Conservation (phyloP, 345 rosid genomes). For the rapeseed (Brassica napus) region Da-Ae NC_063439.1:4862001-4862500, state of each 20-base stretch:
- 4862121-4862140: constrained; percentile 90
- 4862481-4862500: background rate
- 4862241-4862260: constrained; percentile 78
- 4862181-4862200: background rate
- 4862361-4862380: constrained; percentile 87
- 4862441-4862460: background rate
- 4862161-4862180: background rate
- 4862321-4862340: constrained; percentile 68
- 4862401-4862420: constrained; percentile 92
- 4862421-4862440: constrained; percentile 98
- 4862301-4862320: constrained; percentile 69
- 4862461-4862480: background rate
- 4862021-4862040: constrained; percentile 93
- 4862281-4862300: constrained; percentile 80
- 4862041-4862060: constrained; percentile 92
- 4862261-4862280: constrained; percentile 60
- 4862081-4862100: constrained; percentile 91
- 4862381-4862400: constrained; percentile 93
- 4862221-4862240: constrained; percentile 70
- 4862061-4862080: constrained; percentile 85
- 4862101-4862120: constrained; percentile 96
- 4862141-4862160: background rate
- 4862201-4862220: background rate
- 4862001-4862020: constrained; percentile 95
- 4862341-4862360: constrained; percentile 75